Percentiles rank a stretch among this genome's conserved stretches.
Conservation (phyloP, 108 stramenopile genomes). For the Cyclotella distinguenda region DNA sequence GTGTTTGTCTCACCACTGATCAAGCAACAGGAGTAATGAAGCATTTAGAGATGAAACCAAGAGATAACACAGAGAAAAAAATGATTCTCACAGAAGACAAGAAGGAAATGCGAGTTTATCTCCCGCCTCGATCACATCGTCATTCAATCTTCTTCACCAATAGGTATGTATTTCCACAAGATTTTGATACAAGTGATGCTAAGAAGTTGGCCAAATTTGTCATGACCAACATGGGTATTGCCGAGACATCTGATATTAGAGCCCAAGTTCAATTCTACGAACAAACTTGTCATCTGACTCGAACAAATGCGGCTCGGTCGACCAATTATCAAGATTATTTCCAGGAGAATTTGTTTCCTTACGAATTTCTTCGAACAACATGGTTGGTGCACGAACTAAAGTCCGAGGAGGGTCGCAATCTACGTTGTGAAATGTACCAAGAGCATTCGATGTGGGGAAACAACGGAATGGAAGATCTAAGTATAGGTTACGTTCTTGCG, state of each 20-base stretch:
- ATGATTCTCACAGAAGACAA: conserved; percentile 16
- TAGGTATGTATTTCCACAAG: conserved; percentile 7
- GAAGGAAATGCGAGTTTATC: conserved; percentile 18
- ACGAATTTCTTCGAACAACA: conserved; percentile 39
- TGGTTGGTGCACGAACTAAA: conserved; percentile 63
- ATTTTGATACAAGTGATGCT: conserved; percentile 24
- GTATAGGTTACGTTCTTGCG: conserved; percentile 56
- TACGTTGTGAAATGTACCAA: conserved; percentile 80
- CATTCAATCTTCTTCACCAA: conserved; percentile 43
- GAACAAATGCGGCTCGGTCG: conserved; percentile 32
- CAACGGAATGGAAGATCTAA: conserved; percentile 62
- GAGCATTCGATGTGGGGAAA: conserved; percentile 73
- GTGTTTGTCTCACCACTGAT: conserved; percentile 35
- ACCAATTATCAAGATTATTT: conserved; percentile 40
- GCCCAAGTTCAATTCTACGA: conserved; percentile 58
- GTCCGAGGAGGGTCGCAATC: conserved; percentile 40
- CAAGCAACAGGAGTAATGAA: conserved; percentile 34
- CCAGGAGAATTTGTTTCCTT: conserved; percentile 49
- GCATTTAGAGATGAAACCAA: conserved; percentile 28
- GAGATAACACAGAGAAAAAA: conserved; percentile 27
- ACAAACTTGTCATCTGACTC: conserved; percentile 29
- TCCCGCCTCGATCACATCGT: conserved; percentile 40
- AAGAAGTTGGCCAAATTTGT: conserved; percentile 41
- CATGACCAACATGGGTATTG: conserved; percentile 39
- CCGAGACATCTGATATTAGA: conserved; percentile 29